phyloP scores from a whole-genome alignment of 2,329 filamentous ascomycete species.

The Fusarium sp. region DNA sequence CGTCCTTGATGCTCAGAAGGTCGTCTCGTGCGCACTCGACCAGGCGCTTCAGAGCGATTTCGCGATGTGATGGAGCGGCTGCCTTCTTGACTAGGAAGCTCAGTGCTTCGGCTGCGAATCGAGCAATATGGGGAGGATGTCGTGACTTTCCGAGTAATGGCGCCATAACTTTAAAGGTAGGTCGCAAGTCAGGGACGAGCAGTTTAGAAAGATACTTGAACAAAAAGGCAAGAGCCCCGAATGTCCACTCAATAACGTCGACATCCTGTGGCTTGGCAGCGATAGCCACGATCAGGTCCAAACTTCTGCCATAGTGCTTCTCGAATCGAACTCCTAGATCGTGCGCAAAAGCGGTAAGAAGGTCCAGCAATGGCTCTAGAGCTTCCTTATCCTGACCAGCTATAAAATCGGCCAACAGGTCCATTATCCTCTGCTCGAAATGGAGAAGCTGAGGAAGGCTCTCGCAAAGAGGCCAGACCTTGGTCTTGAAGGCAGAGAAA shows the following conservation, averaged over 20 bases:
- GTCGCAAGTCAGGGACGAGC: conserved; percentile 84
- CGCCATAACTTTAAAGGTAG: conserved; percentile 84
- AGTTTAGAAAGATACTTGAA: conserved; percentile 97
- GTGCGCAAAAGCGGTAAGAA: conserved; percentile 94
- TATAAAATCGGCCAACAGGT: conserved; percentile 79
- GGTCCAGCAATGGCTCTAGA: conserved; percentile 85
- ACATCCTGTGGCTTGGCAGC: conserved; percentile 81
- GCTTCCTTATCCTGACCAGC: conserved; percentile 80
- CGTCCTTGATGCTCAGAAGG: conserved; percentile 64
- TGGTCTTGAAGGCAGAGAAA: conserved; percentile 81
- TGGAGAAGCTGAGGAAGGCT: conserved; percentile 92
- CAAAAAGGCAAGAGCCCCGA: conserved; percentile 90
- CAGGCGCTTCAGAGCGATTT: conserved; percentile 77
- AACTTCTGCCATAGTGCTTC: conserved; percentile 81
- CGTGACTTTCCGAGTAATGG: conserved; percentile 84
- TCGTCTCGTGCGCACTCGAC: conserved; percentile 78
- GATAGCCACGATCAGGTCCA: conserved; percentile 80
- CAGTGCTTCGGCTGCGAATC: conserved; percentile 94
- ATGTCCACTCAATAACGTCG: conserved; percentile 97
- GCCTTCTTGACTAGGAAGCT: conserved; percentile 94
- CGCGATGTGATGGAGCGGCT: conserved; percentile 79
- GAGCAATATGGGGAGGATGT: conserved; percentile 86
- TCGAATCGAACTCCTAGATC: conserved; percentile 90
- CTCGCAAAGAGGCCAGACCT: conserved; percentile 82
- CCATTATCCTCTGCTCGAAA: conserved; percentile 87